Base-by-base conservation (phyloP, 2,329 filamentous ascomycete species). In the Claviceps paspali region DNA sequence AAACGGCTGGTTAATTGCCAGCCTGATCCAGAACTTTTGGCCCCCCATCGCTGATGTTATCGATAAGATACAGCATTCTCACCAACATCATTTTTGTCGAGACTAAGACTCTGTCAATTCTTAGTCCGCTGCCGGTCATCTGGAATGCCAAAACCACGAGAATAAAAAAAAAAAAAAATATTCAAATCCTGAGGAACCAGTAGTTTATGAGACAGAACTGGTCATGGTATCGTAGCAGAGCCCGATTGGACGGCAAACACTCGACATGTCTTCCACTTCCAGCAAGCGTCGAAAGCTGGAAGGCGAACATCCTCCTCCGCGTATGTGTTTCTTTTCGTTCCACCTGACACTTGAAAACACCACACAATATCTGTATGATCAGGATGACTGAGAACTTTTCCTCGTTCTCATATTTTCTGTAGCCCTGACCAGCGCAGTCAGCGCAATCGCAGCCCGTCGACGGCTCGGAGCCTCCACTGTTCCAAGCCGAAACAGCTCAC, bases 201-300 rank as follows among this genome's bases (percentile, higher is more conserved):
- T 17, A 23, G 10, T 23, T 7, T 9, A 30, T 23, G 9, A 6
- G 11, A 14, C n/a, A 4, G 12, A 17, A 10, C 10, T 26, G 17
- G 14, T 11, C 30, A 38, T 38, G 36, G 6, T 4, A 6, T 10
- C 3, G 15, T 33, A 18, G 17, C 10, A 6, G 9, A 8, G 12
- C 18, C 5, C 11, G 12, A 14, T 11, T 19, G 21, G 18, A 34
- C n/a, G 12, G 10, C 4, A 15, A n/a, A 40, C 5, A 33, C 29
- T 14, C 19, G 31, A 4, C 26, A 41, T 41, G 53, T 52, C 55
- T 21, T 48, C 52, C 38, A 49, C 55, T 21, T 48, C 52, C 38
- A 50, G 49, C 38, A 57, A 58, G 42, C 53, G 55, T 28, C 50
- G 57, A 24, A 59, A 58, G 43, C 31, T 60, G 12, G 57, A 57